These are phyloP conservation scores for Fusarium tricinctum DNA, from an alignment of 2,329 filamentous ascomycete species.

Conservation along the genomic window DNA sequence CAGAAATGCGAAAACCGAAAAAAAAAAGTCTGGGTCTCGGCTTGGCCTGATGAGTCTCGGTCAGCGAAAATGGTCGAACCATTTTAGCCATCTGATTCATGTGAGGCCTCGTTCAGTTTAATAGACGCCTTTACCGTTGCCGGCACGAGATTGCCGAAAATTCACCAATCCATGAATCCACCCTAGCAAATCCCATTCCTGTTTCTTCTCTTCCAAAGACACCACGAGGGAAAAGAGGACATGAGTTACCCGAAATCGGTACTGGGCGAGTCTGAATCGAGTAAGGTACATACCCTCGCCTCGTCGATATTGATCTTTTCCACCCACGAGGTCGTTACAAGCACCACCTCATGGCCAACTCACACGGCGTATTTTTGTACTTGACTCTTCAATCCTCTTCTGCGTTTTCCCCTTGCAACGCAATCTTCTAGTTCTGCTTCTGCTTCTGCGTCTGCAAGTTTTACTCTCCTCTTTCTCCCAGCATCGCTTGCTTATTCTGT, in stretches of 20 bases:
- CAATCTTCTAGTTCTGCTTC: conserved; percentile 1
- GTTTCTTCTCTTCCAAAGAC: conserved; percentile 14
- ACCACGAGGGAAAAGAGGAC: conserved; percentile 19
- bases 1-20: conserved; percentile 14
- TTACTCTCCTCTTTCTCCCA: conserved; percentile 4
- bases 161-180: conserved; percentile 43
- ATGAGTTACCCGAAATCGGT: conserved; percentile 13
- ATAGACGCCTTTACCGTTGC: conserved; percentile 18
- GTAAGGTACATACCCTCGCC: conserved; percentile 26
- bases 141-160: conserved; percentile 45
- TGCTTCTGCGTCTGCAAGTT: background rate
- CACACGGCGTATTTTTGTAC: conserved; percentile 36
- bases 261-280: conserved; percentile 39
- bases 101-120: conserved; percentile 6
- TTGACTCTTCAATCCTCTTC: conserved; percentile 17
- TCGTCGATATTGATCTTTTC: conserved; percentile 29
- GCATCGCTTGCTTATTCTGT: conserved; percentile 10
- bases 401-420: conserved; percentile 3
- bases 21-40: conserved; percentile 21
- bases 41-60: conserved; percentile 32
- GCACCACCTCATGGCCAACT: conserved; percentile 8
- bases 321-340: conserved; percentile 36
- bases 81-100: conserved; percentile 24
- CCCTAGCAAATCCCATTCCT: conserved; percentile 12
- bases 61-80: conserved; percentile 43